These are phyloP conservation scores for Trichoderma sp. DNA, from an alignment of 2,329 filamentous ascomycete genomes.

Conservation along the genomic window DNA sequence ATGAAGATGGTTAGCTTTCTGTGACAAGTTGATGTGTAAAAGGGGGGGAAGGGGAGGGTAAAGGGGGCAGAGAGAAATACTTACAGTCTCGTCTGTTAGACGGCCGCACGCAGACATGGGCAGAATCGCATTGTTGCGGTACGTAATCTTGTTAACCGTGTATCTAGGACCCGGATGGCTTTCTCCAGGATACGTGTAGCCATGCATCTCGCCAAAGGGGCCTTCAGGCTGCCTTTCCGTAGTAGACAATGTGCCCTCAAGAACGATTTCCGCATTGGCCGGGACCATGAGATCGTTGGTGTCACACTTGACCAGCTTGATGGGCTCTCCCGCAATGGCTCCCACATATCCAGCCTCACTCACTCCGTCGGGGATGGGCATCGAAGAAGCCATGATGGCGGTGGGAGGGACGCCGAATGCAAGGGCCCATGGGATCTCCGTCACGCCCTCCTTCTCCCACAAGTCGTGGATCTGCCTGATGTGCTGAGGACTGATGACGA, in stretches of 20 bases:
- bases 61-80: neutral
- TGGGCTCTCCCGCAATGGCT: slow-evolving; percentile 44
- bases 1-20: neutral
- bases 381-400: slow-evolving; percentile 49
- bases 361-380: slow-evolving; percentile 52
- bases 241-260: slow-evolving; percentile 51
- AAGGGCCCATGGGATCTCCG: slow-evolving; percentile 48
- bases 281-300: slow-evolving; percentile 51
- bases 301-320: slow-evolving; percentile 55
- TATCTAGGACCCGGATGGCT: slow-evolving; percentile 1
- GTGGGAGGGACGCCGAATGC: slow-evolving; percentile 51
- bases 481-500: slow-evolving; percentile 49
- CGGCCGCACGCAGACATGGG: slow-evolving; percentile 24
- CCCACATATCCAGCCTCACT: slow-evolving; percentile 52
- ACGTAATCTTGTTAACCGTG: slow-evolving; percentile 19
- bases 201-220: slow-evolving; percentile 49
- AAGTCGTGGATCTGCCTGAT: slow-evolving; percentile 47
- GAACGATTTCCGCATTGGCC: slow-evolving; percentile 51
- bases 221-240: slow-evolving; percentile 47
- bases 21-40: neutral
- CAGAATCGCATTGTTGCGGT: slow-evolving; percentile 21
- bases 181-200: slow-evolving; percentile 20
- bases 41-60: neutral
- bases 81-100: neutral
- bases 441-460: slow-evolving; percentile 48